Evolutionary conservation across 257 asterid species (phyloP).

Genomic region (Orobanche coerulescens): DNA sequence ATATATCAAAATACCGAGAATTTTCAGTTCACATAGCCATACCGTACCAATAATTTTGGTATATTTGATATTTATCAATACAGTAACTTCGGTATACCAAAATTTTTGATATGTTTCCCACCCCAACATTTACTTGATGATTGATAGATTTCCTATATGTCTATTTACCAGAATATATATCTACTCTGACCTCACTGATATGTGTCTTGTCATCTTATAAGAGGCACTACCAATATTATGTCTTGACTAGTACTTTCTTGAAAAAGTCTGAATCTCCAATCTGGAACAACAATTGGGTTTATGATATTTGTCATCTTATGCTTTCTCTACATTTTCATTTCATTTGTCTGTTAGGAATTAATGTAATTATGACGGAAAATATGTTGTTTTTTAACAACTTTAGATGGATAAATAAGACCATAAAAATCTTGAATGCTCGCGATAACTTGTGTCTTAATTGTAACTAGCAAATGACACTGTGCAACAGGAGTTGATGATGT

Average conservation of each 20-base stretch:
- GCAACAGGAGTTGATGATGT: not conserved
- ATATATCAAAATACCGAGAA: no score
- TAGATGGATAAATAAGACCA: not conserved
- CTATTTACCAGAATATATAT: not conserved
- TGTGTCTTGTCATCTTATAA: not conserved
- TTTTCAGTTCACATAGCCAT: no score
- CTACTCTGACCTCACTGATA: not conserved
- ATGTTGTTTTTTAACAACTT: not conserved
- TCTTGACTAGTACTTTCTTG: not conserved
- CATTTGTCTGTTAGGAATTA: not conserved
- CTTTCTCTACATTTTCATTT: slow-evolving; percentile 5
- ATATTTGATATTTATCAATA: no score
- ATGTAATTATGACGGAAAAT: not conserved
- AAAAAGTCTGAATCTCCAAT: not conserved
- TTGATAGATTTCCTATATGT: not conserved
- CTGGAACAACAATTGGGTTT: not conserved
- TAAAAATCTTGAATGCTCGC: not conserved
- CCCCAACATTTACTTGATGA: slow-evolving; percentile 1
- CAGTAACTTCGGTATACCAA: no score
- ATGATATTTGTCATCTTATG: not conserved
- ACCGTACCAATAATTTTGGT: no score
- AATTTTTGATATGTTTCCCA: no score
- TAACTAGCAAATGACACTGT: not conserved
- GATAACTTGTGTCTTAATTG: not conserved
- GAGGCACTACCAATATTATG: not conserved